Base-by-base conservation (phyloP, 73 alveolate species). In the Effrenium voratum region DNA sequence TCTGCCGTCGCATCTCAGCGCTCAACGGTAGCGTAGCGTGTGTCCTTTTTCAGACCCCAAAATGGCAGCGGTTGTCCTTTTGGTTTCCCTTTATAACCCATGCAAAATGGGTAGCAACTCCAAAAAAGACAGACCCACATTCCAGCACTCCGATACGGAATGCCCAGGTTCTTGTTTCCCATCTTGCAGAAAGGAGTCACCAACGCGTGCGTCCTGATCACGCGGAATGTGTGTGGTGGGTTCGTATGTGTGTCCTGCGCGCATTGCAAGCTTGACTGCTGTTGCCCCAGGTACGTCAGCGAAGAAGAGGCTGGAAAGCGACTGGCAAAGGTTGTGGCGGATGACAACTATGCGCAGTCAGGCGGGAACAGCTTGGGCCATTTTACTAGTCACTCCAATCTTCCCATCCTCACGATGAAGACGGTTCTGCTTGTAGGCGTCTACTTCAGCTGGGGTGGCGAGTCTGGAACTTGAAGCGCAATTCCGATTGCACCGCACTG, bases 381-480 rank as follows among this genome's bases (percentile, higher is more conserved):
- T n/a, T n/a, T n/a, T n/a, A n/a, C n/a, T n/a, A n/a, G n/a, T n/a
- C n/a, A n/a, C n/a, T n/a, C n/a, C n/a, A n/a, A n/a, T n/a, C n/a
- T n/a, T n/a, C n/a, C n/a, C n/a, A n/a, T n/a, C n/a, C n/a, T n/a
- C n/a, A n/a, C n/a, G n/a, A n/a, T n/a, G 19, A 40, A 75, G 86
- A 28, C 5, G 5, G 86, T 6, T 38, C 40, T 13, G 4, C 3
- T 16, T 15, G 46, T 16, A 72, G 98, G 98, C 72, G 98, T 73
- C 49, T 91, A 91, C 60, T 91, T 72, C 90, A 70, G 91, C 90
- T 91, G 98, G 98, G 98, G 98, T 73, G 98, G 98, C 52, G 98
- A 91, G 98, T 49, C 88, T 10, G 72, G 55, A 22, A 19, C 98
- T 72, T 49, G 24, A 50, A 46, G 43, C 5, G 12, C 13, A 26